These are phyloP conservation scores for Tardiomyces blankii DNA, from an alignment of 1,139 yeast species.

Conservation along the genomic window DNA sequence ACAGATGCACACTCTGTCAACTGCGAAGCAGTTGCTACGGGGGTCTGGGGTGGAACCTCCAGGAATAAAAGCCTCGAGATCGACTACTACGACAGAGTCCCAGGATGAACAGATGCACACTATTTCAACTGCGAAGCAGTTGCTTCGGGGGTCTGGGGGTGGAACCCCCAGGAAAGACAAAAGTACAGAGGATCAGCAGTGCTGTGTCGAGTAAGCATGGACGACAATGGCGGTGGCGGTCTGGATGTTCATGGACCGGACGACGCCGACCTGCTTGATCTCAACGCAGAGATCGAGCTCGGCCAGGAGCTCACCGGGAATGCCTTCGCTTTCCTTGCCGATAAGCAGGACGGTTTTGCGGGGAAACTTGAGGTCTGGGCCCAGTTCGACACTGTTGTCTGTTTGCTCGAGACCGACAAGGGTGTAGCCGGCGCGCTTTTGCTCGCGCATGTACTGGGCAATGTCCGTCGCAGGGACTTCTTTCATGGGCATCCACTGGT, in stretches of 20 bases:
- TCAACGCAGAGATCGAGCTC: slow-evolving; percentile 83
- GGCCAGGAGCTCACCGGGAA: slow-evolving; percentile 75
- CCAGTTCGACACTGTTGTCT: slow-evolving; percentile 66
- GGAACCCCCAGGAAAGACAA: no score
- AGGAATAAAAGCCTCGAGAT: no score
- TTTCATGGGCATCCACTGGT: slow-evolving; percentile 90
- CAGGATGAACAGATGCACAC: no score
- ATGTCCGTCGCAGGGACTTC: slow-evolving; percentile 57
- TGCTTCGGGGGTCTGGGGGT: no score
- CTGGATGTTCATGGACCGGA: slow-evolving; percentile 92
- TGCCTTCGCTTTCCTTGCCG: slow-evolving; percentile 86
- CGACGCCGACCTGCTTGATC: slow-evolving; percentile 84
- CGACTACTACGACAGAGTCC: no score
- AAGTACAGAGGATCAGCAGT: no score
- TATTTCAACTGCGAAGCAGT: no score
- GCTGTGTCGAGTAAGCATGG: slow-evolving; percentile 80
- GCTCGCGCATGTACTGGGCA: slow-evolving; percentile 42
- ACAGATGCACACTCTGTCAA: no score
- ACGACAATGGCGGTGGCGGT: slow-evolving; percentile 93
- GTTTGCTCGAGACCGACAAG: slow-evolving; percentile 89
- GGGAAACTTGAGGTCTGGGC: slow-evolving; percentile 59
- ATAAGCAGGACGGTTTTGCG: slow-evolving; percentile 62
- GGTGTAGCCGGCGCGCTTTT: slow-evolving; percentile 73
- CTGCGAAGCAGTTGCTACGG: no score
- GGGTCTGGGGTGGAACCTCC: no score